Evolutionary conservation across 768 basidiomycete genomes (phyloP), one percentile per base, ranked within the genome.

Genomic region (Cytidiella melzeri): DNA sequence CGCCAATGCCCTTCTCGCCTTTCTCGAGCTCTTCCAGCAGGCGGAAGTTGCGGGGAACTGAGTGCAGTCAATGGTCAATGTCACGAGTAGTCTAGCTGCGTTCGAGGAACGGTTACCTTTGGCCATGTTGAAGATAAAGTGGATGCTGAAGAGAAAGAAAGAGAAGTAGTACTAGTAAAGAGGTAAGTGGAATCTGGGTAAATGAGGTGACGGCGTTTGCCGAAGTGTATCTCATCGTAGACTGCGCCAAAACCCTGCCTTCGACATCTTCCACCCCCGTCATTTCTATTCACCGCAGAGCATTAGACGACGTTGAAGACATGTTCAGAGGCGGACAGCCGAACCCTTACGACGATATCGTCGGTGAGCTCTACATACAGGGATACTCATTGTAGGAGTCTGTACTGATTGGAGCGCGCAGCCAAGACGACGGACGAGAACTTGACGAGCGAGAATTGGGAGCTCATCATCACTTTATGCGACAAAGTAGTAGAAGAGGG

Each of bases 1-100:
- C 95, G 55, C 95, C 95, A 65, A 98, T 92, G 45, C 96, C 96
- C 68, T 99, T 99, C 77, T 99, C 96, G 62, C 96, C 96, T 70
- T 98, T 97, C 69, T 99, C 96, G 56, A 99, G 87, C 73, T 99
- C 96, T 65, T 96, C 96, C 34, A 99, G 81, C 19, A 98, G 82
- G 43, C 90, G 81, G 74, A 98, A 98, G 71, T 94, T 97, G 63
- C 95, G 80, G 23, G 95, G 95, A 54, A 99, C 95, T 97, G 62
- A 4, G 34, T 30, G 39, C 39, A 19, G 10, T 34, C 9, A 40
- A 18, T 47, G 12, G 34, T 40, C 5, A 51, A 42, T 34, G 9
- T 34, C 15, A 34, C 15, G 15, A 34, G 30, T 13, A 53, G 15
- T n/a, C 23, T 19, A 20, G 55, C 11, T 56, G 54, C 37, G 45